These are phyloP conservation scores for Euptelea pleiosperma DNA, from an alignment of 164 flowering plant species.

Conservation along the genomic window DNA sequence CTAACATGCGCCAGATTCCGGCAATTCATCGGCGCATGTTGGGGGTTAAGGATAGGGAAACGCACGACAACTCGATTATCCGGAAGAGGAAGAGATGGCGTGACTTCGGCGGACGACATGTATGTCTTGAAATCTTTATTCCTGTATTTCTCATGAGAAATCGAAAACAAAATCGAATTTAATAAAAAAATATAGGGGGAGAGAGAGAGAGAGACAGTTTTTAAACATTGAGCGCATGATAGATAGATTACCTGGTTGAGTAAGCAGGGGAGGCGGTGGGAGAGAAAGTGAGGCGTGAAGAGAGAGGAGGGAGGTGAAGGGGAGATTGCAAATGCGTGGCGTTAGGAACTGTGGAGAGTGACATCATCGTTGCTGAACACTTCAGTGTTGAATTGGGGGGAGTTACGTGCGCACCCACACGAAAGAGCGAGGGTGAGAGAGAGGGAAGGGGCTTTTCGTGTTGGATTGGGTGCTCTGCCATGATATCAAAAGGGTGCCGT, in stretches of 20 bases:
- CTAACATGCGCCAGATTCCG: conserved; percentile 10
- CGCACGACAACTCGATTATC: conserved; percentile 48
- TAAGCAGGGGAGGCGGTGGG: conserved; percentile 4
- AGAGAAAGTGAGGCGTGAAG: conserved; percentile 1
- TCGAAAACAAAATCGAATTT: background rate
- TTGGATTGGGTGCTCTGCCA: no score
- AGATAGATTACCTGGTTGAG: conserved; percentile 4
- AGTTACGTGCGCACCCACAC: no score
- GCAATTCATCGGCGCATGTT: background rate
- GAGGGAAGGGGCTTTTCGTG: background rate
- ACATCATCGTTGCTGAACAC: conserved; percentile 4
- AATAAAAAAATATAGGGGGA: background rate
- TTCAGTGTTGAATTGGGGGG: no score
- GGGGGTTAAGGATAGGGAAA: background rate
- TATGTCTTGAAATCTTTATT: conserved; percentile 29
- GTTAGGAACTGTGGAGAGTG: conserved; percentile 12
- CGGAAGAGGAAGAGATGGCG: conserved; percentile 40
- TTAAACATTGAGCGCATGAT: no score
- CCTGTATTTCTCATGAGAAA: background rate
- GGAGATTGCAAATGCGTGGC: conserved; percentile 3
- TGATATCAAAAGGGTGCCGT: no score
- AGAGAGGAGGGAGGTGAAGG: background rate
- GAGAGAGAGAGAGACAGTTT: conserved; percentile 1
- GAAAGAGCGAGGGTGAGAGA: background rate
- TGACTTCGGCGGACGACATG: conserved; percentile 27